Evolutionary conservation across 108 stramenopile genomes (phyloP), one percentile per base, ranked within the genome.

Genomic region (Cyclotella sp.): DNA sequence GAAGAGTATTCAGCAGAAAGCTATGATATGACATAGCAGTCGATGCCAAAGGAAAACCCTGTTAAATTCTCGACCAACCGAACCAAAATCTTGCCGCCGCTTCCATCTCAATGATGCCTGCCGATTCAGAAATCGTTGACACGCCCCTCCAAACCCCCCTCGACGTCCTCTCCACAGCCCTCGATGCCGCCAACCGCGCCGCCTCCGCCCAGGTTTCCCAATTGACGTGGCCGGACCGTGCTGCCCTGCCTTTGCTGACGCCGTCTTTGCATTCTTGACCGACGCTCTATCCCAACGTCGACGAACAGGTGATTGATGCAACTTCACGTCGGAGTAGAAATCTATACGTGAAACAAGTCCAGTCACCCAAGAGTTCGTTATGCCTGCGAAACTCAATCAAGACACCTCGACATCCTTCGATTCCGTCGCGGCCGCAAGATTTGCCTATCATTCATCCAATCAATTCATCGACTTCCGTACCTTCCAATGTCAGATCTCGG

Each of bases 131-230:
- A n/a, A n/a, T 45, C n/a, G 3, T n/a, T 49, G 9, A 3, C n/a
- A 13, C 9, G 1, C 45, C 44, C 4, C 64, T 24, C 3, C 13
- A 1, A 51, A 51, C 55, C 9, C 60, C 61, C 7, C 71, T 72
- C 55, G 46, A 63, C 26, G 63, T 49, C 27, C 45, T 74, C 30
- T 52, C 61, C 34, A 54, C 62, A 24, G 40, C 63, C 0, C 42
- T 52, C 6, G 73, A 52, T n/a, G 51, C 73, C n/a, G 73, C 73
- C 26, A 74, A 53, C 21, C 16, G 18, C 18, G 73, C 73, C 4
- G 52, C 73, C n/a, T 74, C 73, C 28, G 51, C 63, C n/a, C 39
- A 64, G 22, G 26, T 74, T 16, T 41, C 62, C 14, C 3, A 61
- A 39, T 61, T 21, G n/a, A 1, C 60, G 12, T 61, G 9, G 1